Evolutionary conservation across 2,329 filamentous ascomycete species (phyloP).

Genomic region (Phialemoniopsis sp.): DNA sequence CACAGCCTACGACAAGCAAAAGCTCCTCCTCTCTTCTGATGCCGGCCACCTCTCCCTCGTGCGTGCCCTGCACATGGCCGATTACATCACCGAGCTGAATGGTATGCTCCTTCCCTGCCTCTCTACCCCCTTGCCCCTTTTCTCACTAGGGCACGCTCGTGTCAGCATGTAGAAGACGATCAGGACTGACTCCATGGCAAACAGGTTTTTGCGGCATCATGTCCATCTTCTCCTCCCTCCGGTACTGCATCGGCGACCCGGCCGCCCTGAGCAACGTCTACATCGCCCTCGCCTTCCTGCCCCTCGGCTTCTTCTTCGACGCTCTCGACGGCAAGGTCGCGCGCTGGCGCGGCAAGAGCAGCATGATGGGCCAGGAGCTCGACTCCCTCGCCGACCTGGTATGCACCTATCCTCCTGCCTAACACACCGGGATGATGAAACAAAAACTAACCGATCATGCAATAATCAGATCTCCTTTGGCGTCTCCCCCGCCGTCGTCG

Average conservation of each 20-base stretch:
- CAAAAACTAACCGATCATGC: slow-evolving; percentile 3
- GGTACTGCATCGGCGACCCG: slow-evolving; percentile 78
- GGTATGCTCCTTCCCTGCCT: slow-evolving; percentile 35
- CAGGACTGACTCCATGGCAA: slow-evolving; percentile 5
- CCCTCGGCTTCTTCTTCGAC: slow-evolving; percentile 93
- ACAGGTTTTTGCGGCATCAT: slow-evolving; percentile 83
- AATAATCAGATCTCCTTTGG: slow-evolving; percentile 87
- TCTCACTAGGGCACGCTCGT: not conserved
- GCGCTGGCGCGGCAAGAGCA: slow-evolving; percentile 93
- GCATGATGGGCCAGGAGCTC: slow-evolving; percentile 95
- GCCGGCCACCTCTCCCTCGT: slow-evolving; percentile 70
- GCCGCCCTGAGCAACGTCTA: slow-evolving; percentile 67
- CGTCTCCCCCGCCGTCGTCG: slow-evolving; percentile 79
- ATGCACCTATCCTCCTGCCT: slow-evolving; percentile 25
- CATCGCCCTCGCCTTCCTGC: slow-evolving; percentile 80
- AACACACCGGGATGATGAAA: not conserved
- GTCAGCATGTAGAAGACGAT: not conserved
- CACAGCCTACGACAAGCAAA: slow-evolving; percentile 70
- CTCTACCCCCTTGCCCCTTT: not conserved
- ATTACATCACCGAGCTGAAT: slow-evolving; percentile 81
- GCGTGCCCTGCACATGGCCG: slow-evolving; percentile 70
- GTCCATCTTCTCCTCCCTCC: slow-evolving; percentile 92
- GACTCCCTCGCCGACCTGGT: slow-evolving; percentile 95
- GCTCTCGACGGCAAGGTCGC: slow-evolving; percentile 97
- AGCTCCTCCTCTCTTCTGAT: slow-evolving; percentile 64